Evolutionary conservation across 345 rosid species (phyloP), one percentile per base, ranked within the genome.

Genomic region (Triadica sebifera): DNA sequence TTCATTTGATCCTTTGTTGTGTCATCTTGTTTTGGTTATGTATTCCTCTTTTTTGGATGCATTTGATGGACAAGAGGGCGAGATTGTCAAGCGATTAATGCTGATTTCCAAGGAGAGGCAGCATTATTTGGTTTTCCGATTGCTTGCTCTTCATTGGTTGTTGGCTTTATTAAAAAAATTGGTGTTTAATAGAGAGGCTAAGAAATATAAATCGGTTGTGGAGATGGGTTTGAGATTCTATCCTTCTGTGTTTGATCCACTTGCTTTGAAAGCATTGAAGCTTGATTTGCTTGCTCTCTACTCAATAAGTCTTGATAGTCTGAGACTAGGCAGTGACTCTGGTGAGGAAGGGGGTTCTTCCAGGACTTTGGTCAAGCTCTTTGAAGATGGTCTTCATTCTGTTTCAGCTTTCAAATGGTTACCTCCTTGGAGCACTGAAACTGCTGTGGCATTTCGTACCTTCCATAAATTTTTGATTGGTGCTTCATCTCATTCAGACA

Each of bases 401-500:
- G 93, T 94, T 79, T 88, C 92, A 7, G 93, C 90, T 74, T 92
- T 92, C 80, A 91, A 88, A 75, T 94, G 98, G 98, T 81, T 94
- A 83, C 93, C 98, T 78, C 87, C 97, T 13, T 87, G 91, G 89
- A 92, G 97, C 83, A 77, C 93, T n/a, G 98, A 94, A 85, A 94
- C 98, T 73, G 88, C 89, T 0, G 86, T 92, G 77, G 98, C 97
- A 22, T 91, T 91, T 79, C 98, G 93, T 24, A 80, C 87, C 70
- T 89, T 87, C 64, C 93, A 94, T 84, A 94, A 89, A 84, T 92
- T 94, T 80, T 79, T 92, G 81, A 85, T 92, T 25, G 91, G 91
- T 72, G 83, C 87, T 15, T 93, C 96, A 19, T 81, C 91, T 74
- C 98, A 89, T 76, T 81, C 81, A 19, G 90, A 89, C 67, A 70